Conservation (phyloP, 495 filamentous ascomycete genomes). For the Talaromyces thailandensis region DNA sequence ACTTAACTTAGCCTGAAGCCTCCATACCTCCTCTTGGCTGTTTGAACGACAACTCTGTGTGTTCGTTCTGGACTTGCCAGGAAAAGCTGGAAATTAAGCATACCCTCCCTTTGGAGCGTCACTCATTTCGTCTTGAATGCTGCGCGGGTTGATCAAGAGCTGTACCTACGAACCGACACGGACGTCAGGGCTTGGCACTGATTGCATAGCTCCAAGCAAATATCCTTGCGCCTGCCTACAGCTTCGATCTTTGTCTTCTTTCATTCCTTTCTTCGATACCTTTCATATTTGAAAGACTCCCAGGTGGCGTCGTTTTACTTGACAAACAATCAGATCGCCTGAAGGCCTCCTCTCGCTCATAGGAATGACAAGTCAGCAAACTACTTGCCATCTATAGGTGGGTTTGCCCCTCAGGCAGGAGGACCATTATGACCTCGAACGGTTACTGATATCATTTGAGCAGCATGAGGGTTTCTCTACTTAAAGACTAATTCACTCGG, state of each 20-base stretch:
- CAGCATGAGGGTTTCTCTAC: not conserved
- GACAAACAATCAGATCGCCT: not conserved
- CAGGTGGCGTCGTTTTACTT: not conserved
- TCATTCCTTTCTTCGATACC: not conserved
- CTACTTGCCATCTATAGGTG: not conserved
- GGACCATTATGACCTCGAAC: not conserved
- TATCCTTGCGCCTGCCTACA: not conserved
- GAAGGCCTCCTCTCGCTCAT: not conserved
- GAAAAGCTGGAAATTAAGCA: not conserved
- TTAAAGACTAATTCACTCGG: not conserved
- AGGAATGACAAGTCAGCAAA: not conserved
- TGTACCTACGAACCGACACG: not conserved
- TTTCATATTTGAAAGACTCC: not conserved
- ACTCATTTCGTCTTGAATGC: not conserved
- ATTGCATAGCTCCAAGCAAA: constrained; percentile 1
- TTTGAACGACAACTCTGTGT: not conserved
- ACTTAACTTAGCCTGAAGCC: no score
- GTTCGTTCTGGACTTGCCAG: not conserved
- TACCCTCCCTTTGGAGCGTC: not conserved
- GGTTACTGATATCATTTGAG: not conserved
- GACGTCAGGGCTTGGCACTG: not conserved
- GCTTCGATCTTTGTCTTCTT: not conserved
- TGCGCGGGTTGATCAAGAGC: not conserved
- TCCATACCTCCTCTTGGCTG: not conserved
- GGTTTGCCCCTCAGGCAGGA: not conserved